Evolutionary conservation across 495 filamentous ascomycete species (phyloP).

Genomic region (Parachaetomium inaequale): DNA sequence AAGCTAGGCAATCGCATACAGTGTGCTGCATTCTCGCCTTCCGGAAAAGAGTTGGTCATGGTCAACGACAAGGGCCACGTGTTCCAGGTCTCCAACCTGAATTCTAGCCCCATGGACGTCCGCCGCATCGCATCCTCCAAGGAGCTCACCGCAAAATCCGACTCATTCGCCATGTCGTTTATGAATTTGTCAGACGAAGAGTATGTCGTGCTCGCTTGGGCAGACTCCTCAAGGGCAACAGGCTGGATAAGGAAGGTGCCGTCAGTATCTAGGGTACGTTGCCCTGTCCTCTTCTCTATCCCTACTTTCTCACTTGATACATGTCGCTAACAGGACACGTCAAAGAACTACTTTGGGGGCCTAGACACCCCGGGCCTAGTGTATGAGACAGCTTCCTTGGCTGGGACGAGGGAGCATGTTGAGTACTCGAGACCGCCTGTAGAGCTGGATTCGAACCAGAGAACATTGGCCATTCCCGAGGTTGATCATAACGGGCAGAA

Average conservation of each 20-base stretch:
- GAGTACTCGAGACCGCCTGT: neutral
- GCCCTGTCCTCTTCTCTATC: neutral
- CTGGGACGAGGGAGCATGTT: neutral
- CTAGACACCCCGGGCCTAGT: slow-evolving; percentile 2
- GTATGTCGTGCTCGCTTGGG: slow-evolving; percentile 36
- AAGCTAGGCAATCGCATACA: slow-evolving; percentile 36
- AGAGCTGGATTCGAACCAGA: slow-evolving; percentile 9
- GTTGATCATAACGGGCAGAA: neutral
- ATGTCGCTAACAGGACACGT: neutral
- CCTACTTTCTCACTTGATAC: no score
- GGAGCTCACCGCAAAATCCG: slow-evolving; percentile 33
- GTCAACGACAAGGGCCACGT: slow-evolving; percentile 40
- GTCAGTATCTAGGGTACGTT: slow-evolving; percentile 11
- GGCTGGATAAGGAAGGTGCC: slow-evolving; percentile 37
- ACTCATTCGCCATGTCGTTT: slow-evolving; percentile 35
- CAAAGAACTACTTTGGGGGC: neutral
- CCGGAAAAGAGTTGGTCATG: slow-evolving; percentile 33
- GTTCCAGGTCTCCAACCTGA: slow-evolving; percentile 34
- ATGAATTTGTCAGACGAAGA: slow-evolving; percentile 36
- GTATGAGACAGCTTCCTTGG: slow-evolving; percentile 1
- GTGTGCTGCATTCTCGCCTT: slow-evolving; percentile 34
- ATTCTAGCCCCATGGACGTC: slow-evolving; percentile 34
- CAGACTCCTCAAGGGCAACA: slow-evolving; percentile 27
- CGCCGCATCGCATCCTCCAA: slow-evolving; percentile 28
- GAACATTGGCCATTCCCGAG: neutral